Evolutionary conservation across 306 rosid genomes (phyloP).

Genomic region (Phaseolus lunatus): DNA sequence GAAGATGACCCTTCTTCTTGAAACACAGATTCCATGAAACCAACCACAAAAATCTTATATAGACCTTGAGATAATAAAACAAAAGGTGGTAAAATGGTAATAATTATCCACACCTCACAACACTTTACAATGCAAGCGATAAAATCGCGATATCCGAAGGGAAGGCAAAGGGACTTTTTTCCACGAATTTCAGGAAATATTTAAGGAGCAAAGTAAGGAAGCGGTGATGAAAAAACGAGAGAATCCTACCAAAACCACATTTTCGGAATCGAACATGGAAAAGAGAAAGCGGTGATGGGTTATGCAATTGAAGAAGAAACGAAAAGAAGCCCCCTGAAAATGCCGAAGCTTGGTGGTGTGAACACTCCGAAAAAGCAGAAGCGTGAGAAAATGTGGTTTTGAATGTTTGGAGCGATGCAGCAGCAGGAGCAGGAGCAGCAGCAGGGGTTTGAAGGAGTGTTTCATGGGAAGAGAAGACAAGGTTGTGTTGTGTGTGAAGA

Average conservation of each 20-base stretch:
- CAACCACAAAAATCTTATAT: conserved; percentile 40
- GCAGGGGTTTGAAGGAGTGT: conserved; percentile 35
- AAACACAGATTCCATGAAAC: conserved; percentile 63
- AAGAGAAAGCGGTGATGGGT: conserved; percentile 54
- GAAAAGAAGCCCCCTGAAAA: conserved; percentile 53
- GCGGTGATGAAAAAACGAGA: background rate
- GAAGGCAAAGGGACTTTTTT: background rate
- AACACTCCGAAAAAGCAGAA: conserved; percentile 12
- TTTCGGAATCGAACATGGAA: conserved; percentile 34
- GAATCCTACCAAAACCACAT: conserved; percentile 50
- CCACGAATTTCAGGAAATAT: conserved; percentile 12
- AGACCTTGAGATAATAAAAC: conserved; percentile 9
- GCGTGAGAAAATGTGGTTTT: conserved; percentile 40
- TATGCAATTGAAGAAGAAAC: conserved; percentile 54
- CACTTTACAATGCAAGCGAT: conserved; percentile 4
- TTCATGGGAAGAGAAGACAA: conserved; percentile 53
- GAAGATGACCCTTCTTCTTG: conserved; percentile 93
- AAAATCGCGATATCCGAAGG: conserved; percentile 17
- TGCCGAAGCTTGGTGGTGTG: conserved; percentile 43
- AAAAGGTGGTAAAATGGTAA: conserved; percentile 11
- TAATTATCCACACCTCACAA: conserved; percentile 2
- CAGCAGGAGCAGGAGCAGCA: background rate
- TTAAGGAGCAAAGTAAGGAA: conserved; percentile 22
- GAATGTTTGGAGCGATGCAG: conserved; percentile 34
- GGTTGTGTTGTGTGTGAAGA: too few species aligned